phyloP scores from a whole-genome alignment of 495 filamentous ascomycete genomes.

The Podospora appendiculata region DNA sequence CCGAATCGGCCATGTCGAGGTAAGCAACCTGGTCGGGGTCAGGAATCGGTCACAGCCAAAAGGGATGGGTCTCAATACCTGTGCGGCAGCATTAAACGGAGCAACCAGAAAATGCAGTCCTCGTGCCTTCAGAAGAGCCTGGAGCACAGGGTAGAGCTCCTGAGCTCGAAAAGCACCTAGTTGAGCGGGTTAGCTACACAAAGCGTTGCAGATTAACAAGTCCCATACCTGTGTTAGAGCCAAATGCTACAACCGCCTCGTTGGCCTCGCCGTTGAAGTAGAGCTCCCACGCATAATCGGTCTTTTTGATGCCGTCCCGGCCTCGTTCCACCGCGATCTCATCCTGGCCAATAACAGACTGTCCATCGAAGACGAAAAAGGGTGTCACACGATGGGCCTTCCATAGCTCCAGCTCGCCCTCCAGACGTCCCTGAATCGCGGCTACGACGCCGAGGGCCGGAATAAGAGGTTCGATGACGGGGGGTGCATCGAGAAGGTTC shows the following conservation, averaged over 20 bases:
- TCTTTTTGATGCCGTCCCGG: constrained; percentile 42
- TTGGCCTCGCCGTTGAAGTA: constrained; percentile 76
- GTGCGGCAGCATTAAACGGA: constrained; percentile 82
- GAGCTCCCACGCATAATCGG: constrained; percentile 66
- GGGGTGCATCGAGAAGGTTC: constrained; percentile 58
- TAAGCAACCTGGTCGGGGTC: constrained; percentile 61
- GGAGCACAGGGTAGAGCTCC: constrained; percentile 65
- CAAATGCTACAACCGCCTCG: constrained; percentile 75
- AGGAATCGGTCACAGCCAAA: constrained; percentile 10
- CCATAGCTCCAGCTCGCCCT: constrained; percentile 64
- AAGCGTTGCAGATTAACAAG: background rate
- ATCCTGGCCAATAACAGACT: constrained; percentile 66
- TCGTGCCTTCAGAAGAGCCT: constrained; percentile 60
- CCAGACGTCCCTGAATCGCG: constrained; percentile 62
- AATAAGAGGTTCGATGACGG: constrained; percentile 75
- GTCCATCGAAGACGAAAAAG: constrained; percentile 84
- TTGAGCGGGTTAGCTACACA: constrained; percentile 14
- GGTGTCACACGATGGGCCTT: constrained; percentile 55
- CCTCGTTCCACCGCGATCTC: constrained; percentile 36
- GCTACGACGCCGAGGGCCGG: constrained; percentile 86
- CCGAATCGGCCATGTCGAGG: constrained; percentile 59
- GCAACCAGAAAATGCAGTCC: constrained; percentile 75
- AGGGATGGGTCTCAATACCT: constrained; percentile 45
- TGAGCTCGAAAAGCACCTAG: constrained; percentile 50
- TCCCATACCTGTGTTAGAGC: constrained; percentile 59